phyloP scores from a whole-genome alignment of 2,329 filamentous ascomycete species.

The Microdochium nivale region DNA sequence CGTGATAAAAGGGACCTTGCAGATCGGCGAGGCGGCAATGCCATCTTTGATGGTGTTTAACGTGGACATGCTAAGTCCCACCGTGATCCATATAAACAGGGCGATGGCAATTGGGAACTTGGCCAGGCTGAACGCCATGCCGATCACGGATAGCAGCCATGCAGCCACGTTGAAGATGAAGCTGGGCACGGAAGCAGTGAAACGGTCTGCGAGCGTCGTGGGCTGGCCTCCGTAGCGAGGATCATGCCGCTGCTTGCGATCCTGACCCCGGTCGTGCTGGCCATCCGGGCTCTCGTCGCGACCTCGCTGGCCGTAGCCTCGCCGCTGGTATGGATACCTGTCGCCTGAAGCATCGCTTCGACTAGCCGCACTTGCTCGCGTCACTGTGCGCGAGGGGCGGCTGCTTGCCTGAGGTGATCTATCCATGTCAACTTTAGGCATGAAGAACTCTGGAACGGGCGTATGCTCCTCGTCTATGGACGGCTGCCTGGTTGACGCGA shows the following conservation, averaged over 20 bases:
- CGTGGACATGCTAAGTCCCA: slow-evolving; percentile 49
- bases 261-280: slow-evolving; percentile 1
- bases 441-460: slow-evolving; percentile 43
- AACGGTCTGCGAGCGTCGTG: slow-evolving; percentile 17
- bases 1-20: slow-evolving; percentile 54
- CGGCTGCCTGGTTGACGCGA: slow-evolving; percentile 20
- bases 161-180: slow-evolving; percentile 28
- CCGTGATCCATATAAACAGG: slow-evolving; percentile 51
- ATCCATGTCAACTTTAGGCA: slow-evolving; percentile 38
- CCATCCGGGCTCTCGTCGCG: slow-evolving; percentile 11
- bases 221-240: background rate
- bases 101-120: slow-evolving; percentile 57
- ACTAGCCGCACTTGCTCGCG: slow-evolving; percentile 15
- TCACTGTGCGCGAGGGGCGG: slow-evolving; percentile 22
- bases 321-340: slow-evolving; percentile 6
- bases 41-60: slow-evolving; percentile 55
- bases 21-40: slow-evolving; percentile 45
- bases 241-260: background rate
- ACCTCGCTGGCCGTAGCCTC: slow-evolving; percentile 12
- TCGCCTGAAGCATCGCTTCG: slow-evolving; percentile 7
- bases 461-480: slow-evolving; percentile 24
- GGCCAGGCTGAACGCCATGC: slow-evolving; percentile 49
- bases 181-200: slow-evolving; percentile 26
- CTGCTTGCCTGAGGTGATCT: slow-evolving; percentile 25
- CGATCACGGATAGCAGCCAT: slow-evolving; percentile 48